phyloP scores from a whole-genome alignment of 2,329 filamentous ascomycete species.

The Hypoxylon sp. region DNA sequence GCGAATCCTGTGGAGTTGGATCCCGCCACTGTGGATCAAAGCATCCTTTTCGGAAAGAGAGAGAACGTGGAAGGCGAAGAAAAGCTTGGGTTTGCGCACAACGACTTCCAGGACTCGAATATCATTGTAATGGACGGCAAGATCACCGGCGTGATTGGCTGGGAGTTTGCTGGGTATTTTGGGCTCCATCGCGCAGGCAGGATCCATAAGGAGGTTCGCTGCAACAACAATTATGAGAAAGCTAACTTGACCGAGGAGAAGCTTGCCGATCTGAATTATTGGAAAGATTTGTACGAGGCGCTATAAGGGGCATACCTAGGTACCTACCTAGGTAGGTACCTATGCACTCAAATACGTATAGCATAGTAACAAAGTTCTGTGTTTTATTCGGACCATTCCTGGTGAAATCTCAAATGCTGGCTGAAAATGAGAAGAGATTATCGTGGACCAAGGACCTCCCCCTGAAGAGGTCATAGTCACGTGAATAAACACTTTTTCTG shows the following conservation, averaged over 20 bases:
- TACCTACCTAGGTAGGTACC: no score
- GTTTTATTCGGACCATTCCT: neutral
- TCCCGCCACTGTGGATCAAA: constrained; percentile 22
- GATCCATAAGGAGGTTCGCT: neutral
- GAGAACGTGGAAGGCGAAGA: constrained; percentile 19
- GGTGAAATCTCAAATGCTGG: neutral
- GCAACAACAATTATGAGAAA: neutral
- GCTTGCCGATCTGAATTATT: neutral
- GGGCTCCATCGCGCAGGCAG: neutral
- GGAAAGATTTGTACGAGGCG: neutral
- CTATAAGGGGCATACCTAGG: neutral
- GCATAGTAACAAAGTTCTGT: neutral
- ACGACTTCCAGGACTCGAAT: constrained; percentile 41
- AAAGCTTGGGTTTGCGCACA: constrained; percentile 42
- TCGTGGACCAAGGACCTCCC: no score
- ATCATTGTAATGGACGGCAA: constrained; percentile 43
- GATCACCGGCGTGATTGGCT: constrained; percentile 45
- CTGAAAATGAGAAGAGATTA: no score
- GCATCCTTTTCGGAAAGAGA: constrained; percentile 26
- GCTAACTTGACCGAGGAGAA: neutral
- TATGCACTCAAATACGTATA: neutral
- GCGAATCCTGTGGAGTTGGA: constrained; percentile 18
- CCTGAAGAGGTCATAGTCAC: no score
- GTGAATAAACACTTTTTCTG: no score
- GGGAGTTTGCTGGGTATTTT: constrained; percentile 44